Base-by-base conservation (phyloP, 345 rosid genomes). In the rapeseed (Brassica napus) region DNA sequence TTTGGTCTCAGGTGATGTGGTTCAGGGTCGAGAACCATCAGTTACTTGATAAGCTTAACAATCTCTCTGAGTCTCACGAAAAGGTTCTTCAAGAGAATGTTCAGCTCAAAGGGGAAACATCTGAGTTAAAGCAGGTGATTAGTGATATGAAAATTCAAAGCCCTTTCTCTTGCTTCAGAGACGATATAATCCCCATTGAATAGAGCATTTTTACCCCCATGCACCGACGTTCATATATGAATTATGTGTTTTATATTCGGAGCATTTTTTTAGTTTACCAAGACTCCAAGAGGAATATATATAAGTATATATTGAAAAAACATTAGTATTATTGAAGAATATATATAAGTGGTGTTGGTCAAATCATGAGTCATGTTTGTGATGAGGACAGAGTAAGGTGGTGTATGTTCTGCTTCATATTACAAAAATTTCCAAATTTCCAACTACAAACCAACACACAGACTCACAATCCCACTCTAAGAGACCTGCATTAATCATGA, bases 1-100 rank as follows among this genome's bases (percentile, higher is more conserved):
- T 93, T 28, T 93, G 94, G 97, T 88, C 98, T 5, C 97, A 90
- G 83, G 91, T 93, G 9, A 78, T 90, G 55, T 87, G 91, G 92
- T 89, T 93, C 57, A 79, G 95, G 57, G 88, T 86, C 28, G 98
- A 93, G 83, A 93, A 93, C 39, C 90, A 86, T 80, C 94, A 86
- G 78, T 91, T 93, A 16, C 42, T 87, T 12, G 95, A 91, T 57
- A 89, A 90, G 84, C 85, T 93, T 77, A 91, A 87, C 88, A 75
- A 15, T 37, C 84, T 84, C 6, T 84, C 95, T 2, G 92, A 89
- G 65, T 57, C 79, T 83, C 89, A 87, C 24, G 92, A 90, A 26
- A 77, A 63, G 80, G 85, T 77, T 63, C 26, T 88, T 65, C 87
- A 87, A 63, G 95, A 90, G 72, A 93, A 93, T 84, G 77, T 76